Evolutionary conservation across 1,139 yeast species (phyloP).

Genomic region (Geotrichum klebahnii): DNA sequence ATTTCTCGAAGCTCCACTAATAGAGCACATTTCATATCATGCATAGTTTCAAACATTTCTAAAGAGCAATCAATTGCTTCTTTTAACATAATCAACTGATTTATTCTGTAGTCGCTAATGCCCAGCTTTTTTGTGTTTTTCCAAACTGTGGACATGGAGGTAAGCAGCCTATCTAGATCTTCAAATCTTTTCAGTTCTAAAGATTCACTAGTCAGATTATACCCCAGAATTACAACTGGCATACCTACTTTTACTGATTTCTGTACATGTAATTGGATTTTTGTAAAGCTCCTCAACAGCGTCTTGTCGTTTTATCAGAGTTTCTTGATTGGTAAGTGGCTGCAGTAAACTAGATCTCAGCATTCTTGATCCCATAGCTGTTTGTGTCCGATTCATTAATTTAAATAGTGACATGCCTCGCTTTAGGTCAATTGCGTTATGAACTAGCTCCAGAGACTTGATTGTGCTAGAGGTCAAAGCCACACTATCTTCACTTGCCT

Average conservation of each 20-base stretch:
- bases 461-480: conserved; percentile 43
- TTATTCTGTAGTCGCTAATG: conserved; percentile 15
- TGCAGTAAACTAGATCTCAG: conserved; percentile 44
- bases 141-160: conserved; percentile 18
- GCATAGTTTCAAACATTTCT: conserved; percentile 5
- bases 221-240: no score
- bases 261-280: background rate
- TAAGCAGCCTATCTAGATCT: conserved; percentile 20
- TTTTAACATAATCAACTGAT: conserved; percentile 19
- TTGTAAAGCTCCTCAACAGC: conserved; percentile 18
- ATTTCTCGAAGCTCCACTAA: conserved; percentile 9
- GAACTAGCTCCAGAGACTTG: conserved; percentile 41
- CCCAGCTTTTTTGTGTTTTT: conserved; percentile 7
- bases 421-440: conserved; percentile 34
- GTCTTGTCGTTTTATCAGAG: conserved; percentile 30
- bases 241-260: conserved; percentile 8
- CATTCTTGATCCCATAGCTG: conserved; percentile 47
- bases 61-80: conserved; percentile 14
- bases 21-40: conserved; percentile 8
- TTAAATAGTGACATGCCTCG: conserved; percentile 39
- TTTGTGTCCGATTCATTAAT: conserved; percentile 41
- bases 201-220: no score
- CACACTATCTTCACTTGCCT: conserved; percentile 44
- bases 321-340: conserved; percentile 42
- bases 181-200: conserved; percentile 16